Conservation (phyloP, 306 rosid species). For the Gleditsia sinensis region DNA sequence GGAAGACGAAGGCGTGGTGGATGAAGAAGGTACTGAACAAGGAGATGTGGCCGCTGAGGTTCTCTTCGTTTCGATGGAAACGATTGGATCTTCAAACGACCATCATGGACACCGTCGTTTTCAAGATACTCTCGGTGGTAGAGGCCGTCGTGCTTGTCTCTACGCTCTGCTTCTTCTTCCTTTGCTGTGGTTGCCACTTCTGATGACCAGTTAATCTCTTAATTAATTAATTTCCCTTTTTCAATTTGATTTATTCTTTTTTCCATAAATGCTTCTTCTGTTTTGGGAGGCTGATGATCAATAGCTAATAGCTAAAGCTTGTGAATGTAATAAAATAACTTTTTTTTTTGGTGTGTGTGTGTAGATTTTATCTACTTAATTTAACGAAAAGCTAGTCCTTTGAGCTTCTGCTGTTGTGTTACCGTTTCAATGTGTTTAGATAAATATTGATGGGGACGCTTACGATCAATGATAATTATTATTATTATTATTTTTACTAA, state of each 20-base stretch:
- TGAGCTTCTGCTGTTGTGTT: background rate
- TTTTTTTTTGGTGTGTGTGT: background rate
- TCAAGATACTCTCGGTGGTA: constrained; percentile 55
- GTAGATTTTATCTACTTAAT: background rate
- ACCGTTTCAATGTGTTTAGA: no score
- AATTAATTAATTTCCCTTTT: no score
- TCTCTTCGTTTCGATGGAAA: constrained; percentile 60
- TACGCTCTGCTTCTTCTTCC: constrained; percentile 75
- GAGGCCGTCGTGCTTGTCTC: constrained; percentile 73
- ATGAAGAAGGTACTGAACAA: constrained; percentile 64
- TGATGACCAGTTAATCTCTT: no score
- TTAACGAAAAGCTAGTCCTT: background rate
- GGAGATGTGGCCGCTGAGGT: constrained; percentile 57
- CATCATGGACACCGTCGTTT: constrained; percentile 63
- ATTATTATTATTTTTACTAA: no score
- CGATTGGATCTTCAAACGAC: constrained; percentile 47
- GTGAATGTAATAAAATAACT: background rate
- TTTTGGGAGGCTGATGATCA: background rate
- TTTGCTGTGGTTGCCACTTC: constrained; percentile 78
- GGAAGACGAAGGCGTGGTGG: constrained; percentile 42
- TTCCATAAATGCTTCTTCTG: background rate
- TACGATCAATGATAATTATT: no score
- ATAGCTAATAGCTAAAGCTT: background rate
- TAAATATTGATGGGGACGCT: no score
- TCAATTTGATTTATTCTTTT: background rate